Evolutionary conservation across 768 basidiomycete genomes (phyloP), one percentile per base, ranked within the genome.

Genomic region (Trametes cinnabarina): DNA sequence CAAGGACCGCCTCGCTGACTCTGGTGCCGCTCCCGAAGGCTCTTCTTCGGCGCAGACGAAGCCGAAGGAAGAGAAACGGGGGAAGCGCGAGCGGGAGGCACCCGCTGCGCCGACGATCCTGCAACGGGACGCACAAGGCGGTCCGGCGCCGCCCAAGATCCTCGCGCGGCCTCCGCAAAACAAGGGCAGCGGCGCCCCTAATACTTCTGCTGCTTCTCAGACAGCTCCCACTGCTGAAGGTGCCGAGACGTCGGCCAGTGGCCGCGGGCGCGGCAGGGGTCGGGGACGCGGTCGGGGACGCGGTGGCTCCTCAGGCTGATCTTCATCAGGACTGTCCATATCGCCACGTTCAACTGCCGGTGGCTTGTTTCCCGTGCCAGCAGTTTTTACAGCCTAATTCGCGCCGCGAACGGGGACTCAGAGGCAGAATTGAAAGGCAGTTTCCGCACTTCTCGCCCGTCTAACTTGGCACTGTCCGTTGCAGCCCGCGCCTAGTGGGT

Each of bases 271-370:
- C 10, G 72, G 69, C 0, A 68, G 73, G 30, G 71, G 71, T 1
- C 60, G 68, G n/a, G 68, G 71, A n/a, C 63, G 74, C 2, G 67
- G 74, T 20, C 57, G 61, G 1, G 57, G 51, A 7, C 49, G 63
- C 28, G 63, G 63, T 12, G 60, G 52, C 3, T 39, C 54, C 1
- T 46, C 44, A 10, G 44, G 44, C 4, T 46, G 17, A 15, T 15
- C 9, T 5, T 39, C 37, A 10, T 15, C 30, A 32, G 7, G 30
- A 7, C 12, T 12, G 30, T 32, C n/a, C n/a, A n/a, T n/a, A n/a
- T n/a, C n/a, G n/a, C n/a, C n/a, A n/a, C n/a, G n/a, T n/a, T n/a
- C n/a, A n/a, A n/a, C n/a, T n/a, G n/a, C n/a, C n/a, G n/a, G n/a
- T n/a, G n/a, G n/a, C n/a, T n/a, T n/a, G n/a, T n/a, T n/a, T n/a